Base-by-base conservation (phyloP, 306 rosid genomes). In the Malus sylvestris region DNA sequence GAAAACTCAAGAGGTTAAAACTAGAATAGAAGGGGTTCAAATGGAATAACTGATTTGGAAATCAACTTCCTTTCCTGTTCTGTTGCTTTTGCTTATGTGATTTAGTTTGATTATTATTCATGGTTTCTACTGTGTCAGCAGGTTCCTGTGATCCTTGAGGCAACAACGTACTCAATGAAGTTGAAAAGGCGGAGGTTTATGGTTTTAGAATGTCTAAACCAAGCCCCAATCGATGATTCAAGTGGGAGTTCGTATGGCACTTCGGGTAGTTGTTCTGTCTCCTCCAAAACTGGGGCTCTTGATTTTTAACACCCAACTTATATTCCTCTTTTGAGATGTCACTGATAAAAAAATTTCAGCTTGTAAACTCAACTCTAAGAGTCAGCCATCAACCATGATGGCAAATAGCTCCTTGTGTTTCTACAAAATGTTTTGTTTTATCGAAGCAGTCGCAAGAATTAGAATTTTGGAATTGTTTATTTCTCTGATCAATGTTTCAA, bases 181-280 rank as follows among this genome's bases (percentile, higher is more conserved):
- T 79, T 94, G 83, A 91, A 85, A 77, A 94, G 82, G 84, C 76
- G 93, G 74, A 88, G 97, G 77, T 91, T 72, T 80, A 75, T 94
- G 85, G 88, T 86, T 77, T 86, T 94, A 69, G 98, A 94, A 78
- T 89, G 97, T 83, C 89, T 91, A 53, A 94, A 94, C 73, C 98
- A 94, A 83, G 98, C 96, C 25, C 96, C 92, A 29, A 76, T 90
- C 33, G 95, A 94, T 16, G 92, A 89, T 68, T 85, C 96, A 66
- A 84, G 84, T 59, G 96, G 97, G 61, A 87, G 72, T 85, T 94
- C 98, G 1, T 92, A 94, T 73, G 87, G 88, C 86, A 86, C 86
- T 22, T 87, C 93, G 75, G 82, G 89, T 72, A 83, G 89, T 35
- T 90, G 98, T 87, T 89, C 94, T 53, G 86, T 81, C 32, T 87